Conservation (phyloP, 768 basidiomycete genomes). For the Boletus huronensis region DNA sequence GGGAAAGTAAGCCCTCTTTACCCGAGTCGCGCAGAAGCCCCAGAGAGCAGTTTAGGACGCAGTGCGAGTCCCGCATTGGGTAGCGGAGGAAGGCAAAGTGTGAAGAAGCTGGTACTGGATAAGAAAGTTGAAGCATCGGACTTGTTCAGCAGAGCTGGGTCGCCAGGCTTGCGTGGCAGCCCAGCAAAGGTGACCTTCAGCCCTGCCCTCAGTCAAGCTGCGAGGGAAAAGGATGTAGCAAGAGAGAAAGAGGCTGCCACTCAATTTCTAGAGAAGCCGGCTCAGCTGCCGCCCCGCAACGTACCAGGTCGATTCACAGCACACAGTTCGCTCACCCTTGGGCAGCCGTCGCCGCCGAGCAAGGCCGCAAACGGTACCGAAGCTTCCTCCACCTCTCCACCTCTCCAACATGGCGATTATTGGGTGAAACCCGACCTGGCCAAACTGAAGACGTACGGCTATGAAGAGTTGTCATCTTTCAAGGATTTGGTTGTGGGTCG, state of each 20-base stretch:
- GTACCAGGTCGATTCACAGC: slow-evolving; percentile 41
- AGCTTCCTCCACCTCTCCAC: slow-evolving; percentile 26
- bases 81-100: slow-evolving; percentile 70
- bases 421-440: slow-evolving; percentile 80
- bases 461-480: slow-evolving; percentile 71
- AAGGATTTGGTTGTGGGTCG: slow-evolving; percentile 82
- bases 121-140: slow-evolving; percentile 78
- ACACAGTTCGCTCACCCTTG: slow-evolving; percentile 32
- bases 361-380: slow-evolving; percentile 29
- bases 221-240: slow-evolving; percentile 67
- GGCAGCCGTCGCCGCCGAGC: slow-evolving; percentile 25
- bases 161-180: slow-evolving; percentile 29
- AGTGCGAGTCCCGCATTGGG: slow-evolving; percentile 64
- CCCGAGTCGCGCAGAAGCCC: slow-evolving; percentile 47
- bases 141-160: slow-evolving; percentile 52
- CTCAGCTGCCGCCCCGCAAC: slow-evolving; percentile 38
- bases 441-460: slow-evolving; percentile 65
- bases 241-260: slow-evolving; percentile 33
- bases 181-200: slow-evolving; percentile 63
- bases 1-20: slow-evolving; percentile 56
- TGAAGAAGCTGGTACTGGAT: slow-evolving; percentile 89
- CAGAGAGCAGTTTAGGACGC: slow-evolving; percentile 58
- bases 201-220: slow-evolving; percentile 69
- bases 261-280: slow-evolving; percentile 19
- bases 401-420: slow-evolving; percentile 84